These are phyloP conservation scores for Macrotyloma uniflorum DNA, from an alignment of 306 rosid species.

Conservation along the genomic window DNA sequence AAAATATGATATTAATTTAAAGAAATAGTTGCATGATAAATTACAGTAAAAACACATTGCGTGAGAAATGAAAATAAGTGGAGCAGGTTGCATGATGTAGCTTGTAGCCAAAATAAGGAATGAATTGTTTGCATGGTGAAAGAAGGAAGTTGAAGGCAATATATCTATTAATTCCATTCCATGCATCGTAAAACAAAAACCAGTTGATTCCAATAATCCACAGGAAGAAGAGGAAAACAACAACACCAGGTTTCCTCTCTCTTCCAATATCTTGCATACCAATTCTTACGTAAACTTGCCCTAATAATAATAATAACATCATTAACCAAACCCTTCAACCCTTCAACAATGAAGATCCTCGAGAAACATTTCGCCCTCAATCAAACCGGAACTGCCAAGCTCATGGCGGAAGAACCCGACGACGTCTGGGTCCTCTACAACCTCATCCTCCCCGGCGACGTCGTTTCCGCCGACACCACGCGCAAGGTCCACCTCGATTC, in stretches of 20 bases:
- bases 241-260: neutral
- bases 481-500: conserved; percentile 45
- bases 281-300: neutral
- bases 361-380: conserved; percentile 32
- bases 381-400: conserved; percentile 40
- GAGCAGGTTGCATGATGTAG: neutral
- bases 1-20: too few relatives aligned
- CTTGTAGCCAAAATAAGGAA: conserved; percentile 31
- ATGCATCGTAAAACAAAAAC: too few relatives aligned
- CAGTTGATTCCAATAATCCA: neutral
- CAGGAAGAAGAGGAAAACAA: neutral
- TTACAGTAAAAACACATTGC: neutral
- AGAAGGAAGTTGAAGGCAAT: too few relatives aligned
- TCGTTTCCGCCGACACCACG: conserved; percentile 42
- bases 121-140: neutral
- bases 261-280: neutral
- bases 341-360: conserved; percentile 39
- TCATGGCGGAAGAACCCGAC: conserved; percentile 43
- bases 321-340: neutral
- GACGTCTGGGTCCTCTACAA: conserved; percentile 50
- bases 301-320: neutral
- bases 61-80: neutral
- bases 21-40: neutral
- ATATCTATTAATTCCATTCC: too few relatives aligned
- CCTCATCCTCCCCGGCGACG: conserved; percentile 45